A percentile compares a stretch with the other conserved stretches of the same genome.
phyloP scores from a whole-genome alignment of 2,329 filamentous ascomycete species.

The Ascochyta clinopodiicola region DNA sequence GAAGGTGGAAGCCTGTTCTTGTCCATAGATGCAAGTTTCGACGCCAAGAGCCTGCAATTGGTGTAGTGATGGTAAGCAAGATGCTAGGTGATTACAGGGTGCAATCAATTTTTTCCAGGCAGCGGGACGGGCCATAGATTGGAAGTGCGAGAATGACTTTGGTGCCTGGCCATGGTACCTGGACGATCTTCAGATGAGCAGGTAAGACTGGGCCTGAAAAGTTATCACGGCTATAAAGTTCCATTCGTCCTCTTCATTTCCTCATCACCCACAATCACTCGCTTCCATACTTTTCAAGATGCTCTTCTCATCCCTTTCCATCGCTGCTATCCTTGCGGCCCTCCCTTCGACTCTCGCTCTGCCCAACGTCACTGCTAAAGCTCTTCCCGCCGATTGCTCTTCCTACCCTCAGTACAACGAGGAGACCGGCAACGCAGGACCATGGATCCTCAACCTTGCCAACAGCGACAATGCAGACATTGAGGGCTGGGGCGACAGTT shows the following conservation, averaged over 20 bases:
- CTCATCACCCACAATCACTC: not conserved
- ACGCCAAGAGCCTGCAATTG: not conserved
- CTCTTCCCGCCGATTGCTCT: conserved; percentile 23
- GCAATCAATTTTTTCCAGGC: not conserved
- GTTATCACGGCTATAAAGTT: not conserved
- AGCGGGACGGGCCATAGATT: not conserved
- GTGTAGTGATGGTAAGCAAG: not conserved
- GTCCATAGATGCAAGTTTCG: not conserved
- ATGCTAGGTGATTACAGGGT: not conserved
- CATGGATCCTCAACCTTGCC: conserved; percentile 18
- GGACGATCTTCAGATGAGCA: not conserved
- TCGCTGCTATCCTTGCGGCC: conserved; percentile 9
- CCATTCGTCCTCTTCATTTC: not conserved
- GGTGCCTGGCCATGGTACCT: not conserved
- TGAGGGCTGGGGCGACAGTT: conserved; percentile 19
- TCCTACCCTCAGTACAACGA: conserved; percentile 28
- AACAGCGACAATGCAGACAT: conserved; percentile 26
- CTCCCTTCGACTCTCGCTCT: conserved; percentile 16
- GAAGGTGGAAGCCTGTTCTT: not conserved
- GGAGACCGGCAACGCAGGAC: conserved; percentile 19
- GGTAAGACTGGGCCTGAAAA: not conserved
- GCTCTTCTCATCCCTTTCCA: conserved; percentile 38
- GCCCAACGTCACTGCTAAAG: conserved; percentile 20
- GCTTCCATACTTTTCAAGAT: not conserved
- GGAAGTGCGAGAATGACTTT: not conserved